Base-by-base conservation (phyloP, 2,329 filamentous ascomycete genomes). In the Pyrenophora graminea region DNA sequence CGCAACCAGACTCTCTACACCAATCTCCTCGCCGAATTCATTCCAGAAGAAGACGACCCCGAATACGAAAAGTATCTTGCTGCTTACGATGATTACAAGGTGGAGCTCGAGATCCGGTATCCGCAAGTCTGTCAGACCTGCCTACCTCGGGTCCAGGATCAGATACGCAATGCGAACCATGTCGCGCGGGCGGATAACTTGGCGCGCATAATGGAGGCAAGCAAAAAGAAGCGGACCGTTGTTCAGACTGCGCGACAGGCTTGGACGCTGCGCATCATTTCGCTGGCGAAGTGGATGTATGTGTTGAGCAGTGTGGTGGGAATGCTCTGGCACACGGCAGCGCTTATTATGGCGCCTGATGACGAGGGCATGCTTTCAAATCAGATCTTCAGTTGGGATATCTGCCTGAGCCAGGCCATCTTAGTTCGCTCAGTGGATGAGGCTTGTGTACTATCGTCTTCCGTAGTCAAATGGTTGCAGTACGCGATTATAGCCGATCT, bases 1-100 rank as follows among this genome's bases (percentile, higher is more conserved):
- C 90, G 91, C 71, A 97, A 99, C 71, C 94, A 99, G 71, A 86
- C 89, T 48, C 79, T 97, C 6, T 85, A 92, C 60, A 88, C 86
- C 30, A 82, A 86, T 37, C 85, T 85, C 0, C 79, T 97, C 33
- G 87, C 90, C 3, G 86, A 93, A 52, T 97, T 95, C 72, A 82
- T 95, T 1, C 86, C 88, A 0, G 76, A 83, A 18, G 75, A 80
- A 37, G 76, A 80, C 19, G 83, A 93, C 59, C 85, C 89, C 0
- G 80, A 88, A 45, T 91, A 92, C 69, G 77, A 76, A 3, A 80
- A 84, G 53, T 86, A 87, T 56, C 87, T 91, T 70, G 81, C 80
- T 47, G 82, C 82, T 41, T 88, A 89, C 62, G 87, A 86, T 58
- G 79, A 80, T 31, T 96, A 89, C 70, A 86, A 87, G 55, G 81